phyloP scores from a whole-genome alignment of 1,284 basidiomycete species.

The Trichosporon faecale region DNA sequence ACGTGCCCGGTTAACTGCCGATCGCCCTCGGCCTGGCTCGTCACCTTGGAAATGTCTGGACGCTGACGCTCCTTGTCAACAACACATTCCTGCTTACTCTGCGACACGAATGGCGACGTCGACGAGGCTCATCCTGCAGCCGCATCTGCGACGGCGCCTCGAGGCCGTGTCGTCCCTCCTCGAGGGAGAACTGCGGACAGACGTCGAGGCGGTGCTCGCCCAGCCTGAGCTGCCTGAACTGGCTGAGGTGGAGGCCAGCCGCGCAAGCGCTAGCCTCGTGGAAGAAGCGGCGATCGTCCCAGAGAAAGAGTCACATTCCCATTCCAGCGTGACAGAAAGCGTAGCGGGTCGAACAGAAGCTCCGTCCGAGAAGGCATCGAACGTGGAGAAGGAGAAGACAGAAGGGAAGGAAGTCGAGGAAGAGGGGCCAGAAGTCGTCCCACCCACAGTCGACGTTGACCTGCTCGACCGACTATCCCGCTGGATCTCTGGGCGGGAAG shows the following conservation, averaged over 20 bases:
- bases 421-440: neutral
- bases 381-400: neutral
- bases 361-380: too few species aligned
- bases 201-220: conserved; percentile 17
- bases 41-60: neutral
- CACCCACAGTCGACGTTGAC: neutral
- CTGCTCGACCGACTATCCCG: neutral
- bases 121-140: conserved; percentile 38
- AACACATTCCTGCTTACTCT: neutral
- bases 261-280: neutral
- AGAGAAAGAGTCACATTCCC: neutral
- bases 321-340: neutral
- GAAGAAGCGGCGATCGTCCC: conserved; percentile 7
- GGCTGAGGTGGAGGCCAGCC: conserved; percentile 7
- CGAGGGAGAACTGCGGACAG: conserved; percentile 17
- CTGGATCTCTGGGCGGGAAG: neutral
- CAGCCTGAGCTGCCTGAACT: too few species aligned
- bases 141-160: conserved; percentile 37
- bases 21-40: neutral
- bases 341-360: neutral
- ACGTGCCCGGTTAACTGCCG: neutral
- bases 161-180: conserved; percentile 20
- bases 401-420: neutral
- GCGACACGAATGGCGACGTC: neutral
- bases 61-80: neutral